Evolutionary conservation across 2,329 filamentous ascomycete genomes (phyloP).

Genomic region (Pseudocercospora cruenta): DNA sequence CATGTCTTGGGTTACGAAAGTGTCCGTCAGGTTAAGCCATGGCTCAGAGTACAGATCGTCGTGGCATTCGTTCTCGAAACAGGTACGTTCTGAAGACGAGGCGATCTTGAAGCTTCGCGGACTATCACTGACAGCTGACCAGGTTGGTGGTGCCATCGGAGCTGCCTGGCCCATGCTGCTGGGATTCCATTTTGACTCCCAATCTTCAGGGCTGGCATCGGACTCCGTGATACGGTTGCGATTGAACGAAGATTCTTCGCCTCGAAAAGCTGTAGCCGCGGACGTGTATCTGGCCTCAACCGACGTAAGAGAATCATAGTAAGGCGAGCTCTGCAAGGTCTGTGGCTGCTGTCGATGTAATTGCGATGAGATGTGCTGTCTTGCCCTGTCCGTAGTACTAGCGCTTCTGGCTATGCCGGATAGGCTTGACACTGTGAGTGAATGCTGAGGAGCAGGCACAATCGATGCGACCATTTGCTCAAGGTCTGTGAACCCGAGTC

Average conservation of each 20-base stretch:
- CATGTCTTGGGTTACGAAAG: background rate
- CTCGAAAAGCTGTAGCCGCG: background rate
- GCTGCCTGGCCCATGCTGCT: background rate
- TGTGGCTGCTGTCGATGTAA: background rate
- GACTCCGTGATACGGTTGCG: background rate
- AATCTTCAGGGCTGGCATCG: background rate
- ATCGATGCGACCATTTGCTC: conserved; percentile 5
- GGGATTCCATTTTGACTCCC: background rate
- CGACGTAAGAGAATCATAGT: background rate
- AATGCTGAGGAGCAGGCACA: background rate
- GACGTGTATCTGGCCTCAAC: background rate
- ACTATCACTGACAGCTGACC: background rate
- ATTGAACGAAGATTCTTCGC: background rate
- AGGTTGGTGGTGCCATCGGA: background rate
- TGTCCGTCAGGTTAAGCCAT: background rate
- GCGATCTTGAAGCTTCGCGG: background rate
- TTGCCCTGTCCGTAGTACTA: background rate
- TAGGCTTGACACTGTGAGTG: background rate
- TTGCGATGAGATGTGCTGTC: background rate
- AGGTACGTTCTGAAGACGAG: background rate
- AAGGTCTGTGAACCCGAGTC: conserved; percentile 13
- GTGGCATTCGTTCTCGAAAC: background rate
- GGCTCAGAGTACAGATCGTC: background rate
- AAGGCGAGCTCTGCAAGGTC: background rate
- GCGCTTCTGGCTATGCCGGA: background rate